phyloP scores from a whole-genome alignment of 1,284 basidiomycete species.

The Porogramme epimiltina region DNA sequence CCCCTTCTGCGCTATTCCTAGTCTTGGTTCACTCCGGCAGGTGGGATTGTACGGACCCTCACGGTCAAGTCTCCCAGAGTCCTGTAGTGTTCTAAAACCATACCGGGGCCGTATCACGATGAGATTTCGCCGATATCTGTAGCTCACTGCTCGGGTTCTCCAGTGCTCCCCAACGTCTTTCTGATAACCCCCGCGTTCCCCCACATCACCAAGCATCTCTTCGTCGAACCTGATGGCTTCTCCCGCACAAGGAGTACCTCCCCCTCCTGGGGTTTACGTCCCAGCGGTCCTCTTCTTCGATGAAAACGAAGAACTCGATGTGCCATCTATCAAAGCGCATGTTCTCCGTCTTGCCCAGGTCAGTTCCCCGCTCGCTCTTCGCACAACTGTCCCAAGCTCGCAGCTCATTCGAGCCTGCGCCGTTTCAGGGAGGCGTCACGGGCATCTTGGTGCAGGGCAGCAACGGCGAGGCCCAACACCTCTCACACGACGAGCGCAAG shows the following conservation, averaged over 20 bases:
- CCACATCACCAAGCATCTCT: too few species aligned
- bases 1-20: too few species aligned
- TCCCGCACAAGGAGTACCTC: slow-evolving; percentile 35
- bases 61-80: too few species aligned
- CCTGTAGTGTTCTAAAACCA: too few species aligned
- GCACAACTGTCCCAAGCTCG: neutral
- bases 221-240: too few species aligned
- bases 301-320: slow-evolving; percentile 66
- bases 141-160: neutral
- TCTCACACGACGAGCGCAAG: slow-evolving; percentile 71
- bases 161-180: too few species aligned
- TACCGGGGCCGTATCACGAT: slow-evolving; percentile 6
- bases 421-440: slow-evolving; percentile 62
- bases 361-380: slow-evolving; percentile 3
- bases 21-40: too few species aligned
- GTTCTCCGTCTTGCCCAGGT: slow-evolving; percentile 70
- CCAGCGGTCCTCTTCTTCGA: slow-evolving; percentile 75
- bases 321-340: slow-evolving; percentile 59
- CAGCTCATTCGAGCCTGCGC: neutral
- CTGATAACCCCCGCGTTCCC: too few species aligned
- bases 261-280: slow-evolving; percentile 70
- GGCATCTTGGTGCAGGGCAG: slow-evolving; percentile 79
- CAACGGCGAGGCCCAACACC: slow-evolving; percentile 80
- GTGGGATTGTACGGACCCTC: too few species aligned
- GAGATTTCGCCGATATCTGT: slow-evolving; percentile 1